Evolutionary conservation across 1,139 yeast species (phyloP).

Genomic region (Casaregolazyma lundiana): DNA sequence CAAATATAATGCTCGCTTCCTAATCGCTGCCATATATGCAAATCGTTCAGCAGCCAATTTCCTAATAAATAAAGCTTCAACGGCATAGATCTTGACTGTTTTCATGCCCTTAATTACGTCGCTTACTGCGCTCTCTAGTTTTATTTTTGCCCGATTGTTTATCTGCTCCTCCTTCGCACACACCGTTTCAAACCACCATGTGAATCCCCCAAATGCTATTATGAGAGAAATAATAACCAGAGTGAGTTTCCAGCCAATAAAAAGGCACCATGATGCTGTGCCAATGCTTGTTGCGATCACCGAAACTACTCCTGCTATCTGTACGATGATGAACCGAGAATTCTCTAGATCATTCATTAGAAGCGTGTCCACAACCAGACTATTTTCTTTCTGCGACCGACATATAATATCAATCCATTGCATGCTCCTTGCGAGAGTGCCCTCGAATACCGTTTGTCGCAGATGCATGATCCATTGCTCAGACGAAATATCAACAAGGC

Average conservation of each 20-base stretch:
- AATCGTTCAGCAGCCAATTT: conserved; percentile 36
- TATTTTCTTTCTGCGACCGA: background rate
- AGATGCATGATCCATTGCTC: conserved; percentile 63
- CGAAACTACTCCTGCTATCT: conserved; percentile 50
- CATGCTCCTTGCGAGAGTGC: conserved; percentile 50
- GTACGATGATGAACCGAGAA: conserved; percentile 57
- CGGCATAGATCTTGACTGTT: conserved; percentile 55
- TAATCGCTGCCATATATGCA: conserved; percentile 17
- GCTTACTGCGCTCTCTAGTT: conserved; percentile 35
- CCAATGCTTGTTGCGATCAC: conserved; percentile 49
- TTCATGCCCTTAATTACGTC: conserved; percentile 58
- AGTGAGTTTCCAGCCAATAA: conserved; percentile 82
- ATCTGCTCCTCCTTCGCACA: conserved; percentile 52
- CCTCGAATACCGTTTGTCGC: conserved; percentile 47
- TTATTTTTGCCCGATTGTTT: conserved; percentile 50
- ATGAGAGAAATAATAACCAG: conserved; percentile 73
- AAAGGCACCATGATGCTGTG: conserved; percentile 74
- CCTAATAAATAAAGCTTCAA: conserved; percentile 45
- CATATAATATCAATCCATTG: conserved; percentile 42
- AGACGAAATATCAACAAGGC: conserved; percentile 52
- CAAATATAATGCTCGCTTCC: conserved; percentile 28
- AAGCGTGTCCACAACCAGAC: conserved; percentile 39
- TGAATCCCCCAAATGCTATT: conserved; percentile 53
- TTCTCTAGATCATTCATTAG: conserved; percentile 80
- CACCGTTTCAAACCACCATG: conserved; percentile 49